phyloP scores from a whole-genome alignment of 106 monocot species.

The Allium cepa region DNA sequence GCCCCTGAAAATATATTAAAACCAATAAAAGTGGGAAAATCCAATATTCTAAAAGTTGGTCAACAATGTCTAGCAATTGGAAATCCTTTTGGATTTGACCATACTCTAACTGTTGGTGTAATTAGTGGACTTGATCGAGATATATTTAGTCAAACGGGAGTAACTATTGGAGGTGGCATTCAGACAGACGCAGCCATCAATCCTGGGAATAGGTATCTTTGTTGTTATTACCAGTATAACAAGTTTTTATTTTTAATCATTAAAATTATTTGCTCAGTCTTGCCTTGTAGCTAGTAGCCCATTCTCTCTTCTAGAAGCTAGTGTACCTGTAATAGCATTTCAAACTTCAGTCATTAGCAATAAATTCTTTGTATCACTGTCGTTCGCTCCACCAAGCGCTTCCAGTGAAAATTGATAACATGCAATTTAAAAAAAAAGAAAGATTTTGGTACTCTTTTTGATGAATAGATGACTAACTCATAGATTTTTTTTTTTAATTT shows the following conservation, averaged over 20 bases:
- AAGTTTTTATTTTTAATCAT: background rate
- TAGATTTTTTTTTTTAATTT: too few species aligned
- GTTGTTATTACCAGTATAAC: background rate
- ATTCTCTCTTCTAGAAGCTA: too few species aligned
- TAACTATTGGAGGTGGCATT: constrained; percentile 89
- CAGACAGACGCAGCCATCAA: constrained; percentile 98
- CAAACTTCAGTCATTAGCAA: too few species aligned
- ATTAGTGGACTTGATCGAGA: constrained; percentile 93
- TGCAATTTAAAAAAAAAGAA: too few species aligned
- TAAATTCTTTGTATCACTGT: too few species aligned
- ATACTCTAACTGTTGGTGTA: constrained; percentile 90
- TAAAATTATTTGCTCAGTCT: background rate
- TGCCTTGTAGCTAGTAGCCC: too few species aligned
- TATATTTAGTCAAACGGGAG: constrained; percentile 89
- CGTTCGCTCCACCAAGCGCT: too few species aligned
- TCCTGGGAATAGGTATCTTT: constrained; percentile 82
- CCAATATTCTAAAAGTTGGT: constrained; percentile 73
- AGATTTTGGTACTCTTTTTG: too few species aligned
- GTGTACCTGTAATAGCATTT: too few species aligned
- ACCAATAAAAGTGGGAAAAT: constrained; percentile 73
- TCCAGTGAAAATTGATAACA: too few species aligned
- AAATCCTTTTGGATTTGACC: constrained; percentile 97
- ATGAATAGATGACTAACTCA: too few species aligned
- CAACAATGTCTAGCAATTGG: constrained; percentile 96
- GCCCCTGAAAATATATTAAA: constrained; percentile 71